Conservation (phyloP, 31 red algal genomes). For the Endocladia muricata region DNA sequence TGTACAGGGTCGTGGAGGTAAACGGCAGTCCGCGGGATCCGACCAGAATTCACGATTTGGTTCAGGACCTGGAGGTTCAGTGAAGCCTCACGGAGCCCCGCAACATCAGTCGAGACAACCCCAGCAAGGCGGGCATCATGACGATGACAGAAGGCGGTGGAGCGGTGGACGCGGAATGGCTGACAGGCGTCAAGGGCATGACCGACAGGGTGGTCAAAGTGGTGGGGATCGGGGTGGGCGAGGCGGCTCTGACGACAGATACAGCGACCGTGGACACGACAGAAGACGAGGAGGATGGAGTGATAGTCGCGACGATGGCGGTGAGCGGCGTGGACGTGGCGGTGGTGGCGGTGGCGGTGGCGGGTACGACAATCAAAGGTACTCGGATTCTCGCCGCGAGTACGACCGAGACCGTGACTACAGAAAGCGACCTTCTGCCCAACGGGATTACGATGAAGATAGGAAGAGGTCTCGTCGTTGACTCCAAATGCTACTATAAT, state of each 20-base stretch:
- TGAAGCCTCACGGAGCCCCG: neutral
- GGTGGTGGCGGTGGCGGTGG: conserved; percentile 27
- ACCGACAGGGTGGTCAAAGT: conserved; percentile 36
- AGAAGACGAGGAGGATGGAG: conserved; percentile 28
- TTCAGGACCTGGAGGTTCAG: conserved; percentile 10
- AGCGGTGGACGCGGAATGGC: conserved; percentile 16
- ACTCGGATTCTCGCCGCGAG: conserved; percentile 35
- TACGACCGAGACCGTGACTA: conserved; percentile 30
- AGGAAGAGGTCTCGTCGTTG: neutral
- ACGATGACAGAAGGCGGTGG: conserved; percentile 42
- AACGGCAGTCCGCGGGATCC: conserved; percentile 17
- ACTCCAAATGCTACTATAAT: too few species aligned
- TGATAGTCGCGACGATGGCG: conserved; percentile 42
- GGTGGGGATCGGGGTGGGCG: conserved; percentile 15
- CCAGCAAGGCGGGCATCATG: conserved; percentile 36
- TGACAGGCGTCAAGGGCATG: conserved; percentile 34
- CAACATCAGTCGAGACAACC: conserved; percentile 1
- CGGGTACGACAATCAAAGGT: conserved; percentile 29
- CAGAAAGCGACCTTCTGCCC: conserved; percentile 21
- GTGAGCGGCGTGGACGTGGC: conserved; percentile 40
- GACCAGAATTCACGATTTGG: conserved; percentile 42
- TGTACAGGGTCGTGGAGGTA: conserved; percentile 25
- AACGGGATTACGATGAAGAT: neutral
- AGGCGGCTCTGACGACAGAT: conserved; percentile 40
- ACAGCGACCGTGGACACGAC: conserved; percentile 41